These are phyloP conservation scores for Solanum piurae DNA, from an alignment of 257 asterid genomes.

Conservation along the genomic window DNA sequence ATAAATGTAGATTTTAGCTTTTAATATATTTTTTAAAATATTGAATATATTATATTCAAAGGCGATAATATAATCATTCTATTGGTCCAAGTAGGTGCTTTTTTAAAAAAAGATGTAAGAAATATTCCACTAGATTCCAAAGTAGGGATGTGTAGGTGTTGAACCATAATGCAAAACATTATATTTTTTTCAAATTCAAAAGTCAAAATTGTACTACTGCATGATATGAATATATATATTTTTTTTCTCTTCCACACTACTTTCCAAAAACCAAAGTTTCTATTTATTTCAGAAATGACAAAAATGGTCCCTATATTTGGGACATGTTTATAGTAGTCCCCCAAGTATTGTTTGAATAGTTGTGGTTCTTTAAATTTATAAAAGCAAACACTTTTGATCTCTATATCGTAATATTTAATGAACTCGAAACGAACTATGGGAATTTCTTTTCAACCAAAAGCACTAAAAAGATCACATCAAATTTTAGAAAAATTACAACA, in stretches of 20 bases:
- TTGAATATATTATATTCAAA: no score
- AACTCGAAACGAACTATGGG: background rate
- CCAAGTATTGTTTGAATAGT: background rate
- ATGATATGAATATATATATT: background rate
- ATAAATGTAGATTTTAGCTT: no score
- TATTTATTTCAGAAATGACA: background rate
- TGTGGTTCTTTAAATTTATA: background rate
- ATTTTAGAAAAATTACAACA: background rate
- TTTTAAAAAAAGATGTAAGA: background rate
- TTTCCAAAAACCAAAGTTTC: background rate
- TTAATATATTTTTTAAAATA: no score
- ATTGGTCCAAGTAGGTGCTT: background rate
- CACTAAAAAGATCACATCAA: background rate
- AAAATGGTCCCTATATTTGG: background rate
- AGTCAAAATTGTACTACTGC: background rate
- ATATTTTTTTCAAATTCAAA: background rate
- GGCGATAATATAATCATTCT: no score
- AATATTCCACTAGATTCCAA: background rate
- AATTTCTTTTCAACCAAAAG: background rate
- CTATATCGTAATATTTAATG: background rate
- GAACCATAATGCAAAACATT: background rate
- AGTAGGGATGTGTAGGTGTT: background rate
- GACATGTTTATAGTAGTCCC: background rate
- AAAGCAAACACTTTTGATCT: background rate
- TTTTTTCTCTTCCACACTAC: background rate